Evolutionary conservation across 805 yeast genomes (phyloP).

Genomic region (Komagataella mondaviorum): DNA sequence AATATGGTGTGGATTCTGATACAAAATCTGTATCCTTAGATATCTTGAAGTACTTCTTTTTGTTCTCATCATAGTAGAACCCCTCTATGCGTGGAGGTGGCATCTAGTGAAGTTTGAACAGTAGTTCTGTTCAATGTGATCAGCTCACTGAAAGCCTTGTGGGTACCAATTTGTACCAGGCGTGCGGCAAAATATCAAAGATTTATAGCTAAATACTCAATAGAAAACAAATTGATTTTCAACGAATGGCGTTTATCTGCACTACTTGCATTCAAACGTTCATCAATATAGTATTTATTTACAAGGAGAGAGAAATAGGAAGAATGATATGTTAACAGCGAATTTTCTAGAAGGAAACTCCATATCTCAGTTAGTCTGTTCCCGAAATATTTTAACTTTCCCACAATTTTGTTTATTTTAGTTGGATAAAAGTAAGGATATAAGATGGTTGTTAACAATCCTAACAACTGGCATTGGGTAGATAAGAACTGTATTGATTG

Average conservation of each 20-base stretch:
- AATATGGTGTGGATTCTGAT: background rate
- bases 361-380: background rate
- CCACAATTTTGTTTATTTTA: background rate
- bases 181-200: too few species aligned
- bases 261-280: too few species aligned
- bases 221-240: too few species aligned
- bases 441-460: slow-evolving; percentile 85
- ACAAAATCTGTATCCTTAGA: background rate
- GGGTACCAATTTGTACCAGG: too few species aligned
- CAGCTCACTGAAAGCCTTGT: too few species aligned
- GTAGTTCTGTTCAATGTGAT: too few species aligned
- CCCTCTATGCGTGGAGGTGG: slow-evolving; percentile 6
- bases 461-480: slow-evolving; percentile 99
- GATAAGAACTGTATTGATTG: slow-evolving; percentile 93
- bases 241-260: too few species aligned
- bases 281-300: too few species aligned
- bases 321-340: background rate
- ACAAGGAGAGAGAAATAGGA: too few species aligned
- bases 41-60: slow-evolving; percentile 8
- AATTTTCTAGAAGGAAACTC: background rate
- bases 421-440: background rate
- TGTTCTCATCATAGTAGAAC: slow-evolving; percentile 9
- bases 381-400: background rate
- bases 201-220: too few species aligned
- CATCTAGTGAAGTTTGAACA: background rate